A percentile compares a stretch with the other conserved stretches of the same genome.
Evolutionary conservation across 331 rosid species (phyloP).

Genomic region (Prunus yedoensis): DNA sequence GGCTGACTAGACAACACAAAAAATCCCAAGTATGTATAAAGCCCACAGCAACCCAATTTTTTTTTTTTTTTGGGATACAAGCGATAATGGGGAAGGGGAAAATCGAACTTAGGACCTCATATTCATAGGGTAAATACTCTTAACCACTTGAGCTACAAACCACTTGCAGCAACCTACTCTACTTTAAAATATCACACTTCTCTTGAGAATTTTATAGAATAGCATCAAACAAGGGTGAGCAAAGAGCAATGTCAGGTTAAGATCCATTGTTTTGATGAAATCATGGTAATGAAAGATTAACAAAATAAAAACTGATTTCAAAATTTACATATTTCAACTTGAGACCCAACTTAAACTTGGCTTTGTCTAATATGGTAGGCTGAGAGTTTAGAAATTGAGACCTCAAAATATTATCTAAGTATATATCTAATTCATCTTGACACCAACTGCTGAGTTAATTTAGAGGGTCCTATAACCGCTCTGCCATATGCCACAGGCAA

Average conservation of each 20-base stretch:
- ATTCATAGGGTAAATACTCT: too few species aligned
- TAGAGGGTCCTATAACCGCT: conserved; percentile 54
- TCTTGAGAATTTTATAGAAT: too few species aligned
- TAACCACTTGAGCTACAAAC: too few species aligned
- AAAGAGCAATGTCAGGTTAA: too few species aligned
- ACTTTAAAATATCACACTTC: too few species aligned
- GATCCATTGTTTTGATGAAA: background rate
- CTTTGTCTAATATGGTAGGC: background rate
- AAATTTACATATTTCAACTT: conserved; percentile 15
- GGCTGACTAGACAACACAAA: too few species aligned
- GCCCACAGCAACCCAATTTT: too few species aligned
- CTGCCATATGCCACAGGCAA: conserved; percentile 74
- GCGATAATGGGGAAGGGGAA: too few species aligned
- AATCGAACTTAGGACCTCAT: too few species aligned
- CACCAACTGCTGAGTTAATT: conserved; percentile 38
- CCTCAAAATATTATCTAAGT: background rate
- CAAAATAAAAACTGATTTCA: background rate
- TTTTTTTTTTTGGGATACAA: background rate
- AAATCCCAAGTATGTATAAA: too few species aligned
- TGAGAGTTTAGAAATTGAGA: conserved; percentile 13
- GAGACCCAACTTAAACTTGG: conserved; percentile 2
- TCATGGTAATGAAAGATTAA: background rate
- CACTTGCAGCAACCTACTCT: too few species aligned
- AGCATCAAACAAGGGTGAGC: too few species aligned
- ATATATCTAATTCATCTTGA: conserved; percentile 18